These are phyloP conservation scores for Castanea sativa DNA, from an alignment of 306 rosid species.

Conservation along the genomic window DNA sequence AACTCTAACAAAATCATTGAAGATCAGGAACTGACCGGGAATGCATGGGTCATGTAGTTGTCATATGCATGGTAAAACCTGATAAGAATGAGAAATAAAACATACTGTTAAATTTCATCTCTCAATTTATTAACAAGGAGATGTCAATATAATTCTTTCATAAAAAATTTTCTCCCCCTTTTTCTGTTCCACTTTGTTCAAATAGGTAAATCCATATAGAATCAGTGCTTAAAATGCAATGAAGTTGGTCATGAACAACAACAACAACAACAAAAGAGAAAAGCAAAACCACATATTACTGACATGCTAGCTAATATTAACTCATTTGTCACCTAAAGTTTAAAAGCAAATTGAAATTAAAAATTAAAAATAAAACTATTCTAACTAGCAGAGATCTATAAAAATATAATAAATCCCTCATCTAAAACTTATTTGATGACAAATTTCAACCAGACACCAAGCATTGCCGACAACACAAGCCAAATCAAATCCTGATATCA, in stretches of 20 bases:
- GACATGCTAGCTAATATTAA: neutral
- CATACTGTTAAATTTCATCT: slow-evolving; percentile 5
- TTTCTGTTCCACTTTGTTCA: neutral
- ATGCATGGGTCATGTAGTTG: slow-evolving; percentile 86
- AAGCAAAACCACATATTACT: neutral
- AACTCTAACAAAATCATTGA: slow-evolving; percentile 13
- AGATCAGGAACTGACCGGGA: slow-evolving; percentile 67
- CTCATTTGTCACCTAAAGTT: neutral
- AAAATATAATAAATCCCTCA: neutral
- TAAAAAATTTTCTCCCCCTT: neutral
- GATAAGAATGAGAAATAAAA: slow-evolving; percentile 15
- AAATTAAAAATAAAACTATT: neutral
- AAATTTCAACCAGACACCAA: neutral
- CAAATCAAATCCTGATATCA: neutral
- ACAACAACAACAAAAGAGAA: neutral
- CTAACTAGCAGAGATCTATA: neutral
- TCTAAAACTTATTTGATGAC: neutral
- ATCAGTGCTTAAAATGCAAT: neutral
- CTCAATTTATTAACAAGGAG: neutral
- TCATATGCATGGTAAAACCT: slow-evolving; percentile 97
- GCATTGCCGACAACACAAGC: neutral
- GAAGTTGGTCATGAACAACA: neutral
- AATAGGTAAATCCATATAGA: neutral
- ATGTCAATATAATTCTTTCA: neutral
- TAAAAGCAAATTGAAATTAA: neutral